Conservation (phyloP, 1,139 yeast genomes). For the Sporopachydermia cereana region DNA sequence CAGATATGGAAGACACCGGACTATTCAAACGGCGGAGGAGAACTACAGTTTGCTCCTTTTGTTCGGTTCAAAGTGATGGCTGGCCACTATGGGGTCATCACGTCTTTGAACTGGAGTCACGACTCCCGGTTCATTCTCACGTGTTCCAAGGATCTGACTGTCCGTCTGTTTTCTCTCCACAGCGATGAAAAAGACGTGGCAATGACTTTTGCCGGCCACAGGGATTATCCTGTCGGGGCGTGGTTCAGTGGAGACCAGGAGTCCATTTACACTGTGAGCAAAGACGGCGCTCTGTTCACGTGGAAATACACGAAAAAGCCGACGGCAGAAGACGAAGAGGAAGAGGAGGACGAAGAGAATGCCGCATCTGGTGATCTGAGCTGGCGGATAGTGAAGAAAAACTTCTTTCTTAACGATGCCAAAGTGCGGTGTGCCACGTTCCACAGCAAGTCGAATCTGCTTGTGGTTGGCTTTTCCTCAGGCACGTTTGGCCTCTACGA, state of each 20-base stretch:
- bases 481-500: constrained; percentile 95
- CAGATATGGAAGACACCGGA: constrained; percentile 95
- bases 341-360: constrained; percentile 24
- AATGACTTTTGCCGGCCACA: constrained; percentile 83
- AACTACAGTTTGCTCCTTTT: constrained; percentile 90
- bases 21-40: constrained; percentile 41
- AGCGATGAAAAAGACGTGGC: constrained; percentile 72
- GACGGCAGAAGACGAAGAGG: constrained; percentile 28
- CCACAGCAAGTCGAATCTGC: constrained; percentile 56
- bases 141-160: constrained; percentile 82
- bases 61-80: constrained; percentile 83
- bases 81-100: constrained; percentile 82
- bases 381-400: constrained; percentile 79
- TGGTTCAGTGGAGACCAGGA: constrained; percentile 83
- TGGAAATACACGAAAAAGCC: constrained; percentile 74
- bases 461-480: constrained; percentile 81
- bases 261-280: constrained; percentile 77
- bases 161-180: constrained; percentile 71
- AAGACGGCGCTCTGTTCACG: constrained; percentile 86
- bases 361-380: constrained; percentile 32
- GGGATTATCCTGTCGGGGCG: constrained; percentile 79
- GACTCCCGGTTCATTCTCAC: constrained; percentile 84
- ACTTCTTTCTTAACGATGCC: constrained; percentile 59
- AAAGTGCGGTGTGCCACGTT: constrained; percentile 74
- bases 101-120: constrained; percentile 73